Evolutionary conservation across 2,329 filamentous ascomycete species (phyloP).

Genomic region (Ascochyta clinopodiicola): DNA sequence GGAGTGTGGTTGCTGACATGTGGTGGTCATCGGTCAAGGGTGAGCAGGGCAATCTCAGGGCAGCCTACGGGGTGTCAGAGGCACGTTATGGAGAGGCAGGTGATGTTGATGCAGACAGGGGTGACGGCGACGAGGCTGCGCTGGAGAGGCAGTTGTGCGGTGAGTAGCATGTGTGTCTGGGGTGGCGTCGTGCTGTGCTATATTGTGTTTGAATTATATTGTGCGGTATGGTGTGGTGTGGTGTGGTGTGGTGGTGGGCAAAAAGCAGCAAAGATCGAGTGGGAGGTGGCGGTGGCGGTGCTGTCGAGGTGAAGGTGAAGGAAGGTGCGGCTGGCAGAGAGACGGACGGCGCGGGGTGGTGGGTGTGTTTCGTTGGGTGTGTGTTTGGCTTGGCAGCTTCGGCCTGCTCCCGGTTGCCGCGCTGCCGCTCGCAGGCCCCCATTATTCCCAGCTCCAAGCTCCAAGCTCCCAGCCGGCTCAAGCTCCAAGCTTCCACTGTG

Average conservation of each 20-base stretch:
- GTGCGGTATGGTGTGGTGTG: too few relatives aligned
- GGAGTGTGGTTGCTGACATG: slow-evolving; percentile 3
- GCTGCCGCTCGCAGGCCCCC: not conserved
- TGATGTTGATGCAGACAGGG: slow-evolving; percentile 9
- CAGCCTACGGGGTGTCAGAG: slow-evolving; percentile 2
- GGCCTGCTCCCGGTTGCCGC: not conserved
- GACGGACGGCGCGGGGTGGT: not conserved
- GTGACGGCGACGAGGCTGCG: not conserved
- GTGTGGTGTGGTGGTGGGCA: too few relatives aligned
- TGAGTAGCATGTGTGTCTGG: not conserved
- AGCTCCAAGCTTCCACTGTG: too few relatives aligned
- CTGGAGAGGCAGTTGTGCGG: not conserved
- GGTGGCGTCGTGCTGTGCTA: too few relatives aligned
- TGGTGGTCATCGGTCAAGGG: slow-evolving; percentile 9
- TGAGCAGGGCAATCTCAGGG: slow-evolving; percentile 7
- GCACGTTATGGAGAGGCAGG: slow-evolving; percentile 1
- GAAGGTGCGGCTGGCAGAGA: not conserved
- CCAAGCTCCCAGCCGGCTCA: too few relatives aligned
- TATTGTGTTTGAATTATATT: too few relatives aligned
- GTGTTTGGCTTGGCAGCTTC: not conserved
- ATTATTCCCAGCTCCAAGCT: too few relatives aligned
- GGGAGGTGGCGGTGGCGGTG: too few relatives aligned
- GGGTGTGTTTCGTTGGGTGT: not conserved
- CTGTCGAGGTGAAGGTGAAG: not conserved
- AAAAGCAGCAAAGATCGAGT: too few relatives aligned